A percentile compares a stretch with the other conserved stretches of the same genome.
Conservation (phyloP, 441 rosid genomes). For the Arabidopsis lyrata region DNA sequence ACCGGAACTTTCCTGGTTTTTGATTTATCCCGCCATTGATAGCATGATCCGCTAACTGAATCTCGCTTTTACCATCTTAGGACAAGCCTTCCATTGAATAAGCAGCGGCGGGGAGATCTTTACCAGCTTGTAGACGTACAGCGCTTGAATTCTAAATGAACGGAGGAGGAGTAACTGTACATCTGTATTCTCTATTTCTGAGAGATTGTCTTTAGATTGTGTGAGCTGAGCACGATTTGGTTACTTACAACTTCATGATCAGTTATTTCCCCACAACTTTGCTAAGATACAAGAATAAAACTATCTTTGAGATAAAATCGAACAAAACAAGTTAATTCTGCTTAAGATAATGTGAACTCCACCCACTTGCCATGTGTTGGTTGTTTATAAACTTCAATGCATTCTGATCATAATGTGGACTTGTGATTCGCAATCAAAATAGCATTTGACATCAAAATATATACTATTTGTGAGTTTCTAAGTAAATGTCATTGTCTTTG, state of each 20-base stretch:
- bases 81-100: conserved; percentile 73
- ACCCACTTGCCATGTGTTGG: conserved; percentile 7
- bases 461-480: neutral
- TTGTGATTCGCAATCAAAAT: neutral
- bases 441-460: neutral
- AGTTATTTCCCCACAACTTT: conserved; percentile 14
- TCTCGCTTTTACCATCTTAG: conserved; percentile 41
- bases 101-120: conserved; percentile 89
- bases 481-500: neutral
- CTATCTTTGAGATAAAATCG: neutral
- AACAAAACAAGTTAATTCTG: conserved; percentile 3
- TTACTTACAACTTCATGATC: conserved; percentile 17
- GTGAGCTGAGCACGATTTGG: conserved; percentile 10
- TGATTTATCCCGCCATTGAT: too few relatives aligned
- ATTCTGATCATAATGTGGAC: neutral
- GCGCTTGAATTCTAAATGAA: conserved; percentile 55
- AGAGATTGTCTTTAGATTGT: too few relatives aligned
- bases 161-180: conserved; percentile 4
- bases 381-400: conserved; percentile 8
- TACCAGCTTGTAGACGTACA: conserved; percentile 89
- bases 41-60: neutral
- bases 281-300: neutral
- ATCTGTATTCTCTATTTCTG: conserved; percentile 22
- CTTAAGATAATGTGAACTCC: conserved; percentile 1
- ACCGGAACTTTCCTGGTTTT: conserved; percentile 9